Percentiles rank a stretch among this genome's conserved stretches.
Conservation (phyloP, 495 filamentous ascomycete species). For the Hypoxylon cercidicola region DNA sequence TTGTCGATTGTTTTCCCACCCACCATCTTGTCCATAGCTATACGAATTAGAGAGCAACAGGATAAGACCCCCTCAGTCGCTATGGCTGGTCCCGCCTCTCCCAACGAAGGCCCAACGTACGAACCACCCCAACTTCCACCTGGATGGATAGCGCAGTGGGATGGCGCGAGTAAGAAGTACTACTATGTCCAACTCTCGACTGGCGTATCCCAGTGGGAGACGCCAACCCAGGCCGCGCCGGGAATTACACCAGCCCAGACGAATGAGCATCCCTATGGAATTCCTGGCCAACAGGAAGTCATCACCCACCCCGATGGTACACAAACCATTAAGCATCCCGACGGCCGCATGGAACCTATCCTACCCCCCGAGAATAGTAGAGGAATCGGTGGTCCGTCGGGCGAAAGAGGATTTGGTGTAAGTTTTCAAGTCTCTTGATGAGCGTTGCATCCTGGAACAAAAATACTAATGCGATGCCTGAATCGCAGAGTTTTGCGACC, state of each 20-base stretch:
- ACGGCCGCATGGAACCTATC: slow-evolving; percentile 62
- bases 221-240: slow-evolving; percentile 72
- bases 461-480: slow-evolving; percentile 16
- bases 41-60: slow-evolving; percentile 13
- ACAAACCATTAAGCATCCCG: slow-evolving; percentile 59
- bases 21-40: slow-evolving; percentile 21
- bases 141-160: slow-evolving; percentile 90
- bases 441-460: not conserved
- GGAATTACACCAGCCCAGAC: slow-evolving; percentile 59
- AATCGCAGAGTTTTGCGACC: slow-evolving; percentile 45
- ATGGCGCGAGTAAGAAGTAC: slow-evolving; percentile 75
- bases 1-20: slow-evolving; percentile 16
- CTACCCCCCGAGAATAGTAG: slow-evolving; percentile 50
- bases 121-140: slow-evolving; percentile 74
- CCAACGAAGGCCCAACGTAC: slow-evolving; percentile 75
- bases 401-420: slow-evolving; percentile 60
- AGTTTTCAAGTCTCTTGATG: slow-evolving; percentile 30
- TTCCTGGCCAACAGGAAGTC: slow-evolving; percentile 55
- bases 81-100: slow-evolving; percentile 64
- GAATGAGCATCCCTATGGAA: slow-evolving; percentile 63
- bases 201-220: slow-evolving; percentile 80
- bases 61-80: slow-evolving; percentile 42
- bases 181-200: slow-evolving; percentile 84
- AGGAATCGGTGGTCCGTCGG: slow-evolving; percentile 47
- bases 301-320: slow-evolving; percentile 64